Conservation (phyloP, 371 early-diverging fungal genomes). For the Phascolomyces articulosus region DNA sequence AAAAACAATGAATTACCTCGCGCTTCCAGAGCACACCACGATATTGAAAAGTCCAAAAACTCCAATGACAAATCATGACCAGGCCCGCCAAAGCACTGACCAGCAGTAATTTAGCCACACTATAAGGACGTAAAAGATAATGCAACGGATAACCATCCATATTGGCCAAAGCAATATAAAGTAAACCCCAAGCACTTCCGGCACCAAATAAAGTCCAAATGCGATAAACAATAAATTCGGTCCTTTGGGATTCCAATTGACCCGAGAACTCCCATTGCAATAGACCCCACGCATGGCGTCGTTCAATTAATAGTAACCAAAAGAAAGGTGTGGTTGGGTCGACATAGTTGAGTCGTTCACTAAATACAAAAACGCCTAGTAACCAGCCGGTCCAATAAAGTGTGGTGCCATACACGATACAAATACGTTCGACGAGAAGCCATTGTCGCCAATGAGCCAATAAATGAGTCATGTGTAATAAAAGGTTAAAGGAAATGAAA, state of each 20-base stretch:
- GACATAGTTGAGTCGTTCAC: conserved; percentile 34
- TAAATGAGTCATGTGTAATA: conserved; percentile 57
- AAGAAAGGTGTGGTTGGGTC: conserved; percentile 42
- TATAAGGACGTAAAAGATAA: conserved; percentile 34
- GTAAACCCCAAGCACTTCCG: conserved; percentile 62
- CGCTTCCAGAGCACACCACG: conserved; percentile 66
- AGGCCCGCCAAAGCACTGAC: conserved; percentile 59
- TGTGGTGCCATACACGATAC: conserved; percentile 68
- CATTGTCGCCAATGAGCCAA: conserved; percentile 50
- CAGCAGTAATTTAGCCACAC: conserved; percentile 46
- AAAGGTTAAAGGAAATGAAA: conserved; percentile 54
- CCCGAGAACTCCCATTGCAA: conserved; percentile 66
- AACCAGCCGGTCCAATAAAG: conserved; percentile 68
- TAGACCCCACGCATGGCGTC: conserved; percentile 68
- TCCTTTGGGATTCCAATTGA: conserved; percentile 37
- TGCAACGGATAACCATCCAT: conserved; percentile 45
- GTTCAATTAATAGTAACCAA: conserved; percentile 57
- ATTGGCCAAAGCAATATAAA: conserved; percentile 55
- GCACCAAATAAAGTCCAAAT: conserved; percentile 64
- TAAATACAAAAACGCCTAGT: conserved; percentile 49
- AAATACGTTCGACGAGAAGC: conserved; percentile 51
- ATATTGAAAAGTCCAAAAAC: conserved; percentile 72
- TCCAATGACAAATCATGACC: conserved; percentile 65
- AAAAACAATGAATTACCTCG: conserved; percentile 24
- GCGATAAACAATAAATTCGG: conserved; percentile 44